Base-by-base conservation (phyloP, 75 land plant genomes). In the Chamaecyparis obtusa region DNA sequence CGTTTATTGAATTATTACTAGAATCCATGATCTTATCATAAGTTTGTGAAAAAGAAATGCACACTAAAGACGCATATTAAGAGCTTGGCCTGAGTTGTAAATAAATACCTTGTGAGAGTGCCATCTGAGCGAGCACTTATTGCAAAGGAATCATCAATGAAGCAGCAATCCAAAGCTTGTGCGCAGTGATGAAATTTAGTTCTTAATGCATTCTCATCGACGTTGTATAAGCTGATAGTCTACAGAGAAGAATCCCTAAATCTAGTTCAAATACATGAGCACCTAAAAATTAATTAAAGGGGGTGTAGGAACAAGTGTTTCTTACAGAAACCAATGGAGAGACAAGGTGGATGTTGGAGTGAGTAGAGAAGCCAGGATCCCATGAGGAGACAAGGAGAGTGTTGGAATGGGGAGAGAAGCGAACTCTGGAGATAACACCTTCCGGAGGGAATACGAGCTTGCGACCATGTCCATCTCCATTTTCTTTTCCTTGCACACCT, bases 121-220 rank as follows among this genome's bases (percentile, higher is more conserved):
- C 93, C 85, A 84, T 97, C 99, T 19, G 94, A 89, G 60, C 90
- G 90, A 83, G 87, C 95, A 67, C 88, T 90, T 3, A 96, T 89
- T 37, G 92, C 95, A 41, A 86, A 80, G 27, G 86, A 57, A 35
- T 95, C 97, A 16, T 92, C 93, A 85, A 92, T 88, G 64, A 96
- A 96, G 85, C 98, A 96, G 88, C 98, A 96, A 83, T 95, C 97
- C 54, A 95, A 92, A 35, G 93, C 94, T 37, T 97, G 89, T 14
- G 88, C 86, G 24, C 90, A 89, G 41, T 91, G 86, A 3, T 86
- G 57, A 87, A 88, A 88, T 86, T 91, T 91, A 4, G 92, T 90
- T 76, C 94, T 92, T 32, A 91, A 88, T 54, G 87, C 84, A 46
- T 89, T 93, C 27, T 86, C 90, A 86, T 92, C 94, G 37, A 91